Evolutionary conservation across 1,139 yeast species (phyloP).

Genomic region (Waltiozyma sp.): DNA sequence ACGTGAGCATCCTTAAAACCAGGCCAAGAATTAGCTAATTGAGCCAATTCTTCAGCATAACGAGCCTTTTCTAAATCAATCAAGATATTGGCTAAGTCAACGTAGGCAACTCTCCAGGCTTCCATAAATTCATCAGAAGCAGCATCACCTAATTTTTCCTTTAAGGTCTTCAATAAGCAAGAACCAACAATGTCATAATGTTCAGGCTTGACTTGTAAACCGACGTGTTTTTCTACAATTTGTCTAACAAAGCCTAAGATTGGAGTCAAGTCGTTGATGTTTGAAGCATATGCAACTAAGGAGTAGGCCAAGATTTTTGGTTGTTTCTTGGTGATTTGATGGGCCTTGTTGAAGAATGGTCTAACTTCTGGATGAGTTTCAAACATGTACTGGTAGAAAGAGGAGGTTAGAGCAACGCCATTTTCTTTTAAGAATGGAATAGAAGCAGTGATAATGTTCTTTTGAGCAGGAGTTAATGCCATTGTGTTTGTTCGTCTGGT

Average conservation of each 20-base stretch:
- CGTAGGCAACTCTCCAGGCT: slow-evolving; percentile 64
- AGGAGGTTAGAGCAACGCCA: slow-evolving; percentile 44
- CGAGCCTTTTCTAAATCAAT: slow-evolving; percentile 42
- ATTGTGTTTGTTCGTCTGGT: not conserved
- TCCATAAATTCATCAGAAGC: slow-evolving; percentile 46
- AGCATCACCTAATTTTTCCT: slow-evolving; percentile 42
- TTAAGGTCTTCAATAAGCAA: slow-evolving; percentile 42
- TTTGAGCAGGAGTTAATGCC: slow-evolving; percentile 15
- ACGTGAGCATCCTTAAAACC: slow-evolving; percentile 46
- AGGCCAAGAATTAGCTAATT: slow-evolving; percentile 33
- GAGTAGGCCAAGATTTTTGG: slow-evolving; percentile 58
- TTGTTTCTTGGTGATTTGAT: slow-evolving; percentile 46
- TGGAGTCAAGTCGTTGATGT: slow-evolving; percentile 49
- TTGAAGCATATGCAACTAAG: slow-evolving; percentile 48
- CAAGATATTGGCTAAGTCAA: slow-evolving; percentile 48
- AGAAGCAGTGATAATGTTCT: slow-evolving; percentile 36
- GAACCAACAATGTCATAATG: slow-evolving; percentile 59
- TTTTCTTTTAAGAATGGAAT: slow-evolving; percentile 47
- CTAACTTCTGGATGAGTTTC: slow-evolving; percentile 40
- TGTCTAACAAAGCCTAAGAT: slow-evolving; percentile 44
- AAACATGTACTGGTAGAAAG: slow-evolving; percentile 48
- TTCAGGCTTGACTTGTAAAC: slow-evolving; percentile 48
- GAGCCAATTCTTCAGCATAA: slow-evolving; percentile 26
- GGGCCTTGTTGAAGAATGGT: slow-evolving; percentile 47
- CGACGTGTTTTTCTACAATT: slow-evolving; percentile 57